Evolutionary conservation across 2,329 filamentous ascomycete species (phyloP), one percentile per base, ranked within the genome.

Genomic region (Talaromyces pinophilus): DNA sequence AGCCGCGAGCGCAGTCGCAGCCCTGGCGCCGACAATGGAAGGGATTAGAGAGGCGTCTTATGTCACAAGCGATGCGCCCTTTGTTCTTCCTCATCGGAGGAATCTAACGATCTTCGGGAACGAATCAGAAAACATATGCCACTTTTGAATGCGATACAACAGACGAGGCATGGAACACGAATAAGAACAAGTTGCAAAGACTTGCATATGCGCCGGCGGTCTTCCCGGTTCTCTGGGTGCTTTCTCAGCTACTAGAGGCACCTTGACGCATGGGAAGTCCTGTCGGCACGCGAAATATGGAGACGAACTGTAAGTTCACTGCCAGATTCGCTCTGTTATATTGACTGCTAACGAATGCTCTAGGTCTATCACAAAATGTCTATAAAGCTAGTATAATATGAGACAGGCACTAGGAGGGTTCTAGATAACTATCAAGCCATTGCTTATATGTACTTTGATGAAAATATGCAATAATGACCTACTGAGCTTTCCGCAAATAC

Each of bases 1-100:
- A 82, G 81, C 71, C 79, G 80, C 40, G 79, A 80, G 63, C 77
- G 79, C 69, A 81, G 80, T 67, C 79, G 81, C 72, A 83, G 82
- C 67, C 81, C 80, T 3, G 79, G 76, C 62, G 65, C 54, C 28
- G 65, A 67, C 55, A 67, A 63, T 63, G 65, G 65, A 46, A 63
- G 61, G 44, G 75, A 63, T 15, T 65, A 79, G 55, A 77, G 74
- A 70, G 57, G 59, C 25, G 15, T n/a, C 15, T 54, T 7, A 25
- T 19, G 48, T 8, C 28, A 19, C 25, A 25, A 52, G 60, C 33
- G 42, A 57, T 38, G 42, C 22, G 42, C 6, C 25, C 40, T 35
- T 46, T 19, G 25, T 28, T 48, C 28, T 48, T 48, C 22, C n/a
- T 19, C 30, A 10, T 22, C 22, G 28, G 25, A 48, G 25, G 59